phyloP scores from a whole-genome alignment of 2,329 filamentous ascomycete species.

The Paecilomyces fulvus region DNA sequence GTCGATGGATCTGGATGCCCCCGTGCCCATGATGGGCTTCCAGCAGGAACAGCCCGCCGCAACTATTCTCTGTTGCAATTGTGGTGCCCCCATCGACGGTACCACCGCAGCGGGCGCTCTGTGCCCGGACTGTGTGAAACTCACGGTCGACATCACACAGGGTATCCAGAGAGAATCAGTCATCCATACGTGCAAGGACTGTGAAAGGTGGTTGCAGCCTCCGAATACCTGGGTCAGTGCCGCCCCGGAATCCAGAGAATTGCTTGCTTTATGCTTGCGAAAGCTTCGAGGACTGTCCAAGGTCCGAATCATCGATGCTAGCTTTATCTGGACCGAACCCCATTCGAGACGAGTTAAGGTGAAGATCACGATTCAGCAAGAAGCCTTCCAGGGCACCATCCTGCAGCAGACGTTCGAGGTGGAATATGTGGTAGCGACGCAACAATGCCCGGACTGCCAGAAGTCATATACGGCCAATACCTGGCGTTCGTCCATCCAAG shows the following conservation, averaged over 20 bases:
- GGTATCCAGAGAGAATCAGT: conserved; percentile 86
- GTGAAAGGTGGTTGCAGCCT: conserved; percentile 85
- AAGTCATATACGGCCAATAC: conserved; percentile 97
- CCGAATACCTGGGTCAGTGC: conserved; percentile 82
- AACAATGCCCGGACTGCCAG: conserved; percentile 89
- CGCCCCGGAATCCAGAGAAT: conserved; percentile 76
- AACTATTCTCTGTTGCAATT: conserved; percentile 96
- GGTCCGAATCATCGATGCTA: conserved; percentile 89
- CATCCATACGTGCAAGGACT: conserved; percentile 87
- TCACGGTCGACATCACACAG: conserved; percentile 85
- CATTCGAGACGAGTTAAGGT: conserved; percentile 88
- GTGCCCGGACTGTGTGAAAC: conserved; percentile 92
- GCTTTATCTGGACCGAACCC: conserved; percentile 97
- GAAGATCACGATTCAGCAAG: conserved; percentile 85
- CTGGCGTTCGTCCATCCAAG: conserved; percentile 85
- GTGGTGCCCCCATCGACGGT: conserved; percentile 89
- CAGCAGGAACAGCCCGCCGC: conserved; percentile 37
- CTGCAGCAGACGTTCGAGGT: conserved; percentile 95
- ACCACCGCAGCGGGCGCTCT: conserved; percentile 77
- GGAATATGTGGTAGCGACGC: conserved; percentile 78
- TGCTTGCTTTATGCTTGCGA: conserved; percentile 83
- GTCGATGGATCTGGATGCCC: conserved; percentile 53
- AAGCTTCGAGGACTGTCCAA: conserved; percentile 80
- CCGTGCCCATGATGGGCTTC: conserved; percentile 41
- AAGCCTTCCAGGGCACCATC: conserved; percentile 57